Conservation (phyloP, 768 basidiomycete species). For the Infundibulicybe gibba region DNA sequence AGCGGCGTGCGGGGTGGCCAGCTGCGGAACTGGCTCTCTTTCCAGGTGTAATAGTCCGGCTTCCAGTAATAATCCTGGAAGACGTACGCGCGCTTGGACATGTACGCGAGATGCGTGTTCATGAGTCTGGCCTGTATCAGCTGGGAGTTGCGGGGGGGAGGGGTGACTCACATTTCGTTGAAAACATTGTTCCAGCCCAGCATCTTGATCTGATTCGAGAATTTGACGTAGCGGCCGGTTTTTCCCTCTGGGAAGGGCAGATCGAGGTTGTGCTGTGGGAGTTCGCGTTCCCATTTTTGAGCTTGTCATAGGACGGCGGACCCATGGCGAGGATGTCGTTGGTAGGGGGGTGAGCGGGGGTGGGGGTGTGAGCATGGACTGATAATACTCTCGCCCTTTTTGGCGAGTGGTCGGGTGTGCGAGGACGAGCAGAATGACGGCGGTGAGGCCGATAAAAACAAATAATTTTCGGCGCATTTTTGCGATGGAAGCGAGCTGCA, state of each 20-base stretch:
- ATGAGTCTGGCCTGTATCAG: slow-evolving; percentile 30
- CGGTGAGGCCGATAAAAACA: not conserved
- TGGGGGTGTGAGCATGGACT: too few species aligned
- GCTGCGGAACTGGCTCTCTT: slow-evolving; percentile 20
- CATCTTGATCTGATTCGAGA: slow-evolving; percentile 33
- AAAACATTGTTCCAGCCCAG: slow-evolving; percentile 52
- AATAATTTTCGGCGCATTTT: not conserved
- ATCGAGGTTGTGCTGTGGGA: slow-evolving; percentile 47
- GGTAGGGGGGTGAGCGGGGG: not conserved
- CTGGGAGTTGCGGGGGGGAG: not conserved
- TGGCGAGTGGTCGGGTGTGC: too few species aligned
- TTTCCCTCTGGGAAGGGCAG: slow-evolving; percentile 46
- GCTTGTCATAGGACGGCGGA: slow-evolving; percentile 31
- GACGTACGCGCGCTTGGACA: slow-evolving; percentile 47
- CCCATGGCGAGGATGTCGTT: not conserved
- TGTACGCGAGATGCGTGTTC: slow-evolving; percentile 47
- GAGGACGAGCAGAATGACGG: too few species aligned
- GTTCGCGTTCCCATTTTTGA: slow-evolving; percentile 34
- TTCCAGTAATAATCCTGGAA: slow-evolving; percentile 44
- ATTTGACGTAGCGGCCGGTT: slow-evolving; percentile 44
- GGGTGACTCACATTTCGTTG: slow-evolving; percentile 39
- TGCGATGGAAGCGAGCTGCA: too few species aligned
- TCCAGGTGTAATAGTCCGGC: slow-evolving; percentile 41
- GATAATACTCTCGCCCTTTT: too few species aligned
- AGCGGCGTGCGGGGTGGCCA: slow-evolving; percentile 25